phyloP scores from a whole-genome alignment of 2,329 filamentous ascomycete species.

The Coniochaeta pulveracea region DNA sequence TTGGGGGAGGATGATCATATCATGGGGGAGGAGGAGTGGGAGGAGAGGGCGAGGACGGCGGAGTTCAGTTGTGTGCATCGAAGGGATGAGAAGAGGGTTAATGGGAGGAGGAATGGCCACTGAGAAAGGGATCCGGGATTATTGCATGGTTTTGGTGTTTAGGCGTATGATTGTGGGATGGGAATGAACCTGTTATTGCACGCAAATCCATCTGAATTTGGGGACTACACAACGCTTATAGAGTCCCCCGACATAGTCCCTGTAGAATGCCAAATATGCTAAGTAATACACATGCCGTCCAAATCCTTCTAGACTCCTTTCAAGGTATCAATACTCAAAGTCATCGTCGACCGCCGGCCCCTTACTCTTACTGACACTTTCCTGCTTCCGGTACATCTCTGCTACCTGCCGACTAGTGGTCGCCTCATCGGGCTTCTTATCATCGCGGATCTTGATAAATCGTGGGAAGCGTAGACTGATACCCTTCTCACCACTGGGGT shows the following conservation, averaged over 20 bases:
- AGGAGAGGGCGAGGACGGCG: slow-evolving; percentile 29
- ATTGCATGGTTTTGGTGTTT: too few species aligned
- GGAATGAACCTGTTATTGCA: too few species aligned
- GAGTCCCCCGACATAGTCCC: too few species aligned
- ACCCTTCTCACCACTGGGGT: slow-evolving; percentile 59
- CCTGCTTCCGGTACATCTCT: slow-evolving; percentile 95
- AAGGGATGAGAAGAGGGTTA: slow-evolving; percentile 2
- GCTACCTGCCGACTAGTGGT: slow-evolving; percentile 77
- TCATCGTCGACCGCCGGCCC: slow-evolving; percentile 86
- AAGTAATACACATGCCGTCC: too few species aligned
- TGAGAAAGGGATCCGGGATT: too few species aligned
- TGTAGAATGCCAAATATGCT: too few species aligned
- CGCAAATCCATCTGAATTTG: too few species aligned
- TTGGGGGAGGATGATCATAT: slow-evolving; percentile 78
- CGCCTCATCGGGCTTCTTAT: slow-evolving; percentile 91
- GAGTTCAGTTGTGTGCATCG: slow-evolving; percentile 26
- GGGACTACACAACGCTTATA: too few species aligned
- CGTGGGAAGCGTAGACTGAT: slow-evolving; percentile 85
- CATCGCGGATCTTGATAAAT: slow-evolving; percentile 84
- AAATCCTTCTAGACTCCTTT: too few species aligned
- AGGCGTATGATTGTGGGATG: too few species aligned
- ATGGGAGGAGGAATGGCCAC: slow-evolving; percentile 1
- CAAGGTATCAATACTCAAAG: slow-evolving; percentile 90
- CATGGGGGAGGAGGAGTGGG: slow-evolving; percentile 61
- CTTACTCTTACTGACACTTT: slow-evolving; percentile 79